Evolutionary conservation across 2,329 filamentous ascomycete genomes (phyloP).

Genomic region (Furcasterigmium sp.): DNA sequence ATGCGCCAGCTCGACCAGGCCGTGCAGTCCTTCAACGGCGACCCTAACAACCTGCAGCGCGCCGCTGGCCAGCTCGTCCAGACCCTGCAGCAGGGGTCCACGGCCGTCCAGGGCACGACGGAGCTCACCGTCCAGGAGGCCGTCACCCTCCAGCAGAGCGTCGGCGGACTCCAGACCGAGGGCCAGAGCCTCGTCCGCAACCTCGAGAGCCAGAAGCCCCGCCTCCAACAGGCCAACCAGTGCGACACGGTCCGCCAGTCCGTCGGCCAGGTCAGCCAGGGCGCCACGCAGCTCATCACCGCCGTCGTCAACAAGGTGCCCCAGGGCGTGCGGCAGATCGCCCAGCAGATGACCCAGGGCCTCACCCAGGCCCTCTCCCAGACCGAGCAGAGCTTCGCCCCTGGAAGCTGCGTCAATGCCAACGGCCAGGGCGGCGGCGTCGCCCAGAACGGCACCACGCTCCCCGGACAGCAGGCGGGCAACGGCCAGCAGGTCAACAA

Average conservation of each 20-base stretch:
- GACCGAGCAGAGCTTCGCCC: constrained; percentile 17
- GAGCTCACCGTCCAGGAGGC: constrained; percentile 14
- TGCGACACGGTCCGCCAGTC: constrained; percentile 19
- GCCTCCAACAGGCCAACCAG: constrained; percentile 19
- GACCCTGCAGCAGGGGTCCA: constrained; percentile 11
- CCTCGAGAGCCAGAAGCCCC: constrained; percentile 20
- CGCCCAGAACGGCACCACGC: constrained; percentile 1
- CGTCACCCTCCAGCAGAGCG: constrained; percentile 10
- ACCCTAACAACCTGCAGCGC: constrained; percentile 12
- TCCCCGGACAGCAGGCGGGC: background rate
- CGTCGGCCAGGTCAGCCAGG: constrained; percentile 16
- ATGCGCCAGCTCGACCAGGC: constrained; percentile 16
- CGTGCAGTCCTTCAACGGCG: constrained; percentile 16
- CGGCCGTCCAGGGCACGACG: constrained; percentile 7
- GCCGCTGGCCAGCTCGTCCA: constrained; percentile 15
- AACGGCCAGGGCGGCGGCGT: constrained; percentile 13
- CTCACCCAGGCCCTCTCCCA: constrained; percentile 17
- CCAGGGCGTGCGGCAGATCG: constrained; percentile 19
- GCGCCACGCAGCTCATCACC: constrained; percentile 20
- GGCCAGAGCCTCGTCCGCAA: constrained; percentile 16
- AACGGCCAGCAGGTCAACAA: background rate
- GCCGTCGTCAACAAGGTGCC: constrained; percentile 23
- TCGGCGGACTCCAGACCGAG: constrained; percentile 17
- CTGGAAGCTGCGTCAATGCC: constrained; percentile 20
- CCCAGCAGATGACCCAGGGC: constrained; percentile 16